Evolutionary conservation across 1,139 yeast species (phyloP), one percentile per base, ranked within the genome.

Genomic region (Casaregolazyma lundiana): DNA sequence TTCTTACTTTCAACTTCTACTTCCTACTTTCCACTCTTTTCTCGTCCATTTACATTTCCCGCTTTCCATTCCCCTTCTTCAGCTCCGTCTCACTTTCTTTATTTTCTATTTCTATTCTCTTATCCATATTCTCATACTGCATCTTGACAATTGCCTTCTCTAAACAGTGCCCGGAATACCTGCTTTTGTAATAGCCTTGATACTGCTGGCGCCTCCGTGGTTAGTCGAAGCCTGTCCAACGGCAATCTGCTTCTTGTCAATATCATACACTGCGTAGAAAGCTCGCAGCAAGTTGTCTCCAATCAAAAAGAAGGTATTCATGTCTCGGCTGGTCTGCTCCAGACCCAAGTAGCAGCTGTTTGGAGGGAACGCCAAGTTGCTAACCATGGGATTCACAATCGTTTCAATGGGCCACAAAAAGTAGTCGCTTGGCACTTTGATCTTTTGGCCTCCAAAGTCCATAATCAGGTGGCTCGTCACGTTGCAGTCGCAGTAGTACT

Each of bases 261-360:
- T 65, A 58, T 79, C 80, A 56, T 72, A 78, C 6, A 78, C 83
- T 26, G 74, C 65, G 59, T 79, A 79, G 49, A 77, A 76, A 49
- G 69, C 69, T 47, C 81, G 69, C 55, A 79, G 65, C 47, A 78
- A 62, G 54, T 76, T 75, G 61, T 78, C 83, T 6, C 84, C 84
- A 34, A 66, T 51, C 22, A 66, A 53, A 20, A 57, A 44, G 47
- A 60, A 65, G 54, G 61, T 58, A 8, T 29, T 32, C 60, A 63
- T 62, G 21, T 62, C 65, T 13, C 45, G 32, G 34, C 58, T 56
- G 19, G 52, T 46, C 45, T 49, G 48, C 50, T 66, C 70, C 38
- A 66, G 48, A 18, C 68, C 67, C 34, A 66, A 50, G 48, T 65
- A 64, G 54, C 70, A 66, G 13, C 67, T 60, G 57, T 66, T 66